Base-by-base conservation (phyloP, 2,329 filamentous ascomycete species). In the Hymenotorrendiella dingleyae region DNA sequence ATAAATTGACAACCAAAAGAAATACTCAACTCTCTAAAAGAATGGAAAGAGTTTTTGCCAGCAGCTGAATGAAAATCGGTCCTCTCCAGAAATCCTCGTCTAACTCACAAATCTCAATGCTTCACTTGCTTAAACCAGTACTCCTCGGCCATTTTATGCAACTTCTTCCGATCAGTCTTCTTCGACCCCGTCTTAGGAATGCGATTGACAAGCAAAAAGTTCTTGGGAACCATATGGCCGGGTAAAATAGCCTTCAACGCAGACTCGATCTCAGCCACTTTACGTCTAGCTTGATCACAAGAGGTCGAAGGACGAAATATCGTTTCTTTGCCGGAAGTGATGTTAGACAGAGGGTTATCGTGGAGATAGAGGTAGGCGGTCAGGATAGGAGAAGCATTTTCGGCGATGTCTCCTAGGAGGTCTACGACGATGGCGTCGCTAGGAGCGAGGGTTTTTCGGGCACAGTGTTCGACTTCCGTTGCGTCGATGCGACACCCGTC, bases 121-220 rank as follows among this genome's bases (percentile, higher is more conserved):
- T n/a, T n/a, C n/a, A n/a, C n/a, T n/a, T n/a, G n/a, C n/a, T n/a
- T n/a, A n/a, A n/a, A n/a, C 30, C 30, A 33, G 4, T 17, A 36
- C 19, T 6, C 33, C 11, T 36, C 33, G 8, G 33, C 33, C 17
- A 22, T 11, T 12, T 10, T 20, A 11, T 17, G 21, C 33, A 36
- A 36, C 17, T 14, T 36, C 33, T 36, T 36, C 19, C 33, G 33
- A 36, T 36, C 33, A 17, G 33, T 36, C 33, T 36, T 36, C 33
- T 17, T 21, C 17, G 17, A 22, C 33, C 33, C 33, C 17, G 33
- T 36, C 19, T 23, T 36, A 4, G 33, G 33, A 11, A 36, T 23
- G 19, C 20, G 33, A 36, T 17, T 36, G 11, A 36, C 33, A 22
- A 36, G 9, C 33, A 36, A 12, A 11, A 21, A 36, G 9, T 17